Conservation (phyloP, 768 basidiomycete genomes). For the Hygrocybe punicea region DNA sequence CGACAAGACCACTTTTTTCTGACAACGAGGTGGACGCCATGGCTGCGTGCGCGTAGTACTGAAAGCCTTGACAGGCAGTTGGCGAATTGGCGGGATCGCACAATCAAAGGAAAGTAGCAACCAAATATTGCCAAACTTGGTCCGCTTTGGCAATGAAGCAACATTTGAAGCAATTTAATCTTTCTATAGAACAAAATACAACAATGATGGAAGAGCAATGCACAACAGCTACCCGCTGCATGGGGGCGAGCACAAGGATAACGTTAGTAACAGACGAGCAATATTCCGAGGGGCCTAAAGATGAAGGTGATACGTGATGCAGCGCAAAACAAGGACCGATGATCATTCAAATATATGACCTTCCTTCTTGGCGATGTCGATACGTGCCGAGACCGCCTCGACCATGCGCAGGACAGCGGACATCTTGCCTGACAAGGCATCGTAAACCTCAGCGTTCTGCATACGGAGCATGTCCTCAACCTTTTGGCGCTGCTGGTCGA, state of each 20-base stretch:
- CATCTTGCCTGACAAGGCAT: conserved; percentile 24
- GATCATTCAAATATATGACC: background rate
- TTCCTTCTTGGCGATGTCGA: background rate
- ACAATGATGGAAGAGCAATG: background rate
- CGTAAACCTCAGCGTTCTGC: conserved; percentile 24
- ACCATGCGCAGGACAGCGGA: conserved; percentile 5
- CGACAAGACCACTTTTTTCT: conserved; percentile 43
- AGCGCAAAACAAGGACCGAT: background rate
- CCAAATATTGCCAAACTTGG: background rate
- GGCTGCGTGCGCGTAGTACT: conserved; percentile 11
- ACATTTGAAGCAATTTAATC: background rate
- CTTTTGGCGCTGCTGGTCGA: conserved; percentile 21
- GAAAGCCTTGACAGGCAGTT: background rate
- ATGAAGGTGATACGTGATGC: background rate
- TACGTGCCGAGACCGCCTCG: background rate
- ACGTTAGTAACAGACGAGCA: no score
- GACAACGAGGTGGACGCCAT: conserved; percentile 47
- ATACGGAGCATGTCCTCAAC: conserved; percentile 21
- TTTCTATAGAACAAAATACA: background rate
- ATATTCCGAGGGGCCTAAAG: no score
- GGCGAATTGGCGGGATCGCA: background rate
- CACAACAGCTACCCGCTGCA: no score
- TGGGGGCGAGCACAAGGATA: no score
- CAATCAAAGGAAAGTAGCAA: background rate
- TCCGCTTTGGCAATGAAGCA: no score